phyloP scores from a whole-genome alignment of 2,329 filamentous ascomycete genomes.

The Aspergillus nomiae region DNA sequence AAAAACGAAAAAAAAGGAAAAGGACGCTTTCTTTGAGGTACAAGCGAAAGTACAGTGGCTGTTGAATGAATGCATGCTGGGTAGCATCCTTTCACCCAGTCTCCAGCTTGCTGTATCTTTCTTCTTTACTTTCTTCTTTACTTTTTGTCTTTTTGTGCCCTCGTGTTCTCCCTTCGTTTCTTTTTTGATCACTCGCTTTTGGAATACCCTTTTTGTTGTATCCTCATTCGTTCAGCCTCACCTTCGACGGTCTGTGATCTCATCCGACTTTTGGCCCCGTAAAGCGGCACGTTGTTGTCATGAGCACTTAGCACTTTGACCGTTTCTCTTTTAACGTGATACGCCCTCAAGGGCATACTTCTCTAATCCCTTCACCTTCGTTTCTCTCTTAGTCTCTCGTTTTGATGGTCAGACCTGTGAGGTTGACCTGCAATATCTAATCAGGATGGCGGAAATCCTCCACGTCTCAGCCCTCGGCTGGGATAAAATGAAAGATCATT shows the following conservation, averaged over 20 bases:
- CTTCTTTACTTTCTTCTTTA: not conserved
- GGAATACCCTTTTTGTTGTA: not conserved
- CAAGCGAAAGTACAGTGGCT: not conserved
- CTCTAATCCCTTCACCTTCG: constrained; percentile 5
- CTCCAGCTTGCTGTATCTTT: constrained; percentile 3
- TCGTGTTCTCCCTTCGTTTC: not conserved
- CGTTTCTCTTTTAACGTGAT: not conserved
- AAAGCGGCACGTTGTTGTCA: constrained; percentile 4
- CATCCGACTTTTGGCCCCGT: constrained; percentile 1
- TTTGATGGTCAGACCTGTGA: constrained; percentile 2
- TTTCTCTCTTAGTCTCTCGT: constrained; percentile 15
- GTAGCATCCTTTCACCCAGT: constrained; percentile 3
- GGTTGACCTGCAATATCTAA: constrained; percentile 21
- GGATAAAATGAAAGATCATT: constrained; percentile 38
- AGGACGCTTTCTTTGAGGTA: constrained; percentile 2
- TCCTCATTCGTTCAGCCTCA: not conserved
- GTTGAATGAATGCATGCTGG: constrained; percentile 3
- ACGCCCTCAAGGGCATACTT: constrained; percentile 6
- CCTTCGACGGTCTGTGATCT: not conserved
- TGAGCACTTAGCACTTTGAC: constrained; percentile 4
- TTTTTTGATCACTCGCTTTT: not conserved
- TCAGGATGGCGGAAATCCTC: constrained; percentile 33
- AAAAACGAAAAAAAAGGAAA: not conserved
- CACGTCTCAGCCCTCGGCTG: constrained; percentile 35
- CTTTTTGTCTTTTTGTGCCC: not conserved